phyloP scores from a whole-genome alignment of 2,329 filamentous ascomycete genomes.

The Laburnicola sp. region DNA sequence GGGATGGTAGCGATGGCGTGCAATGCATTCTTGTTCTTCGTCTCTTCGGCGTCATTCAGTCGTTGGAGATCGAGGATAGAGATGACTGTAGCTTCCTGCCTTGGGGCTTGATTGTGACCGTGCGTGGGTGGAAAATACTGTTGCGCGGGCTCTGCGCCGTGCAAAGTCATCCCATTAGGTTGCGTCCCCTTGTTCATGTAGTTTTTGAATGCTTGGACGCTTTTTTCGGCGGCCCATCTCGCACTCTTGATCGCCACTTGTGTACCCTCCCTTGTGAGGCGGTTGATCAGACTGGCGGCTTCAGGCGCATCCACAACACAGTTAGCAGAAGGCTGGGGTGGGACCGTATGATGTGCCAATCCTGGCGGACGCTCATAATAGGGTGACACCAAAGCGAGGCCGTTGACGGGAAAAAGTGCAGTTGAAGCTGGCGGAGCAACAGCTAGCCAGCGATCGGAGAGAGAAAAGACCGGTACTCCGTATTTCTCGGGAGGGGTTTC shows the following conservation, averaged over 20 bases:
- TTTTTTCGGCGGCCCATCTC: slow-evolving; percentile 76
- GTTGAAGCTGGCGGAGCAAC: slow-evolving; percentile 74
- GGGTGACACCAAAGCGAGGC: slow-evolving; percentile 58
- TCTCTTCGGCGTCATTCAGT: slow-evolving; percentile 54
- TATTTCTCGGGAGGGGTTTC: slow-evolving; percentile 40
- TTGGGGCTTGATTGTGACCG: slow-evolving; percentile 59
- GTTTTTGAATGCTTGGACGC: slow-evolving; percentile 75
- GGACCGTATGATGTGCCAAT: slow-evolving; percentile 64
- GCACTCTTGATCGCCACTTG: slow-evolving; percentile 76
- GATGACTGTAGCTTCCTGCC: slow-evolving; percentile 69
- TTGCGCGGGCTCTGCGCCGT: slow-evolving; percentile 46
- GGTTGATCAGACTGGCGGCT: slow-evolving; percentile 71
- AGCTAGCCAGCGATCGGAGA: slow-evolving; percentile 75
- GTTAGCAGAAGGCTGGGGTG: slow-evolving; percentile 67
- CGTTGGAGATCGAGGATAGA: slow-evolving; percentile 72
- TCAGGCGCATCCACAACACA: slow-evolving; percentile 73
- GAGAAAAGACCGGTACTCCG: slow-evolving; percentile 67
- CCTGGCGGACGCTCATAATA: slow-evolving; percentile 60
- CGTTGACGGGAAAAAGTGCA: slow-evolving; percentile 70
- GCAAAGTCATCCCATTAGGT: slow-evolving; percentile 18
- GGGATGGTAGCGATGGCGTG: slow-evolving; percentile 72
- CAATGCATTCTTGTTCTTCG: slow-evolving; percentile 54
- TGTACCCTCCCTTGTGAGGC: slow-evolving; percentile 76
- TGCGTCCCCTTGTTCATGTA: slow-evolving; percentile 66
- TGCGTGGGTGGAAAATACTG: slow-evolving; percentile 76